Evolutionary conservation across 2,329 filamentous ascomycete species (phyloP).

Genomic region (Fusarium newnesense): DNA sequence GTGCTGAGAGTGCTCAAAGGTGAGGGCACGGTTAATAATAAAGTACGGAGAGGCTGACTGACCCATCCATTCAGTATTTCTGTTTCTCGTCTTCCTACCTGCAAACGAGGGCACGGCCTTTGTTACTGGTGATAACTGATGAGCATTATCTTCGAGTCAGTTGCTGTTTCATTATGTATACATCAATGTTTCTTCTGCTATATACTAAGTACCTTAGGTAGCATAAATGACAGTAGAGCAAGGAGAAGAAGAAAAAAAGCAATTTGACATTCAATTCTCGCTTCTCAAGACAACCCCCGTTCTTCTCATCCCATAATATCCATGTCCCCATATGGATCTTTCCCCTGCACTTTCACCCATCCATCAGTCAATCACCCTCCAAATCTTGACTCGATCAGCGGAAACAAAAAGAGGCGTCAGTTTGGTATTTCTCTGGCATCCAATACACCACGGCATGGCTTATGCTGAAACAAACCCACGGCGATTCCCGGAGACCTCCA

Average conservation of each 20-base stretch:
- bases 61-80: not conserved
- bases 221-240: not conserved
- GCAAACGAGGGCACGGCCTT: not conserved
- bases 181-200: not conserved
- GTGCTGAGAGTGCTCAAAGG: not conserved
- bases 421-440: not conserved
- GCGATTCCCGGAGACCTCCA: conserved; percentile 18
- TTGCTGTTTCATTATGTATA: not conserved
- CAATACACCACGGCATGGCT: not conserved
- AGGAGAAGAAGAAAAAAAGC: not conserved
- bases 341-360: not conserved
- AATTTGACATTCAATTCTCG: not conserved
- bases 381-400: not conserved
- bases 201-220: not conserved
- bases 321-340: not conserved
- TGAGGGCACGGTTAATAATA: not conserved
- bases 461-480: conserved; percentile 27
- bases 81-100: not conserved
- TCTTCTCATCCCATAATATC: not conserved
- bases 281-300: not conserved
- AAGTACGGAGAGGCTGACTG: not conserved
- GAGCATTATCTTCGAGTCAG: not conserved
- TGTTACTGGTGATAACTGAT: not conserved
- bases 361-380: not conserved
- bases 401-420: not conserved